Base-by-base conservation (phyloP, 1,284 basidiomycete genomes). In the Athelia psychrophila region DNA sequence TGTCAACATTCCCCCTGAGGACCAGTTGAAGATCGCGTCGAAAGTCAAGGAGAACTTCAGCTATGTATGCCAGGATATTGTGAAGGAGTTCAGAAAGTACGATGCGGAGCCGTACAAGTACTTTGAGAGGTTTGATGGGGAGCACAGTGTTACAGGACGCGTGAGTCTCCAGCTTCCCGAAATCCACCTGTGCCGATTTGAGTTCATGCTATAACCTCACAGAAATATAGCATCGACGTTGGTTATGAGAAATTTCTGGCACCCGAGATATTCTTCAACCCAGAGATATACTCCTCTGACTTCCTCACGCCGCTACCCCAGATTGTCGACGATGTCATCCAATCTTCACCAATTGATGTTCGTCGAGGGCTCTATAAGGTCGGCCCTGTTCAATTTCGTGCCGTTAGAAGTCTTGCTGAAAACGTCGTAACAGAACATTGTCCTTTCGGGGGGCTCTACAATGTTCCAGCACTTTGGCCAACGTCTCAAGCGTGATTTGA, bases 241-340 rank as follows among this genome's bases (percentile, higher is more conserved):
- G 97, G 97, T 19, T 99, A 98, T 73, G 97, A 99, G 72, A 93
- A 97, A 33, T 99, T 99, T 83, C 85, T 99, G 36, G 96, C 96
- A 0, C 95, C 97, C 3, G 97, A 99, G 69, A 97, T 99, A 67
- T 98, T 99, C 78, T 99, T 99, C 83, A 99, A 99, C 74, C 97
- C 97, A 12, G 97, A 99, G 69, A 98, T 99, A 62, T 93, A 91
- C 69, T 96, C 93, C 0, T 97, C 94, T 45, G 97, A 99, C 72
- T 99, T 98, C 80, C 74, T 99, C 55, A 98, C 96, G 2, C 97
- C 97, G 3, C 80, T 99, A 2, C 95, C 97, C 1, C 88, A 98
- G 58, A 93, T 99, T 40, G 97, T 99, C 52, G 97, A 99, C 64
- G 85, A 85, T 52, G 96, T 98, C 54, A 98, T 99, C 60, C 94